A percentile compares a stretch with the other conserved stretches of the same genome.
Conservation (phyloP, 2,329 filamentous ascomycete species). For the Curvularia hawaiiensis region DNA sequence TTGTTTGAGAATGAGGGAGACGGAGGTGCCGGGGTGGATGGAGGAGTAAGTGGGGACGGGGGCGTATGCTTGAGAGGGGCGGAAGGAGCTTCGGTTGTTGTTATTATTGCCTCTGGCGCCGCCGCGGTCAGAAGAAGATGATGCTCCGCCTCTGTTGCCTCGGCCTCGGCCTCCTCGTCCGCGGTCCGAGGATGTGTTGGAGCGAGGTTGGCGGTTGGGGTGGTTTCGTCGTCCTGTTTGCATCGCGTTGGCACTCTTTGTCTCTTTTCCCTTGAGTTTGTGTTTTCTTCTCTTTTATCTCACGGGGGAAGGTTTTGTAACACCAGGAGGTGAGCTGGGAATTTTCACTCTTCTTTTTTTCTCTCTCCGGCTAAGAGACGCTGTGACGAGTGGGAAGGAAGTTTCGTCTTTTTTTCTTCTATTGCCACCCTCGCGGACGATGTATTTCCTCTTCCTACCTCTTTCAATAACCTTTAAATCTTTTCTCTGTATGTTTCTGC, state of each 20-base stretch:
- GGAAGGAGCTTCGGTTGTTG: neutral
- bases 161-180: neutral
- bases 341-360: too few species aligned
- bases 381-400: neutral
- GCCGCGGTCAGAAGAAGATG: neutral
- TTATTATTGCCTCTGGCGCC: neutral
- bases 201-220: neutral
- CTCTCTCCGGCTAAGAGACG: neutral
- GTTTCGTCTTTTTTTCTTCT: neutral
- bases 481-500: too few species aligned
- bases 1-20: slow-evolving; percentile 76
- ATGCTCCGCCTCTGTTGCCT: neutral
- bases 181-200: neutral
- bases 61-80: slow-evolving; percentile 4
- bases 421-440: neutral
- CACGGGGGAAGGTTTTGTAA: too few species aligned
- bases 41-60: slow-evolving; percentile 19
- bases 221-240: neutral
- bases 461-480: too few species aligned
- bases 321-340: too few species aligned
- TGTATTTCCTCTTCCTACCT: neutral
- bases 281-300: too few species aligned
- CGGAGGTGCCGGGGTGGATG: slow-evolving; percentile 64
- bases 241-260: neutral
- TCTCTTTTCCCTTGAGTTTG: too few species aligned